Percentiles rank a stretch among this genome's conserved stretches.
These are phyloP conservation scores for Geotrichum phurueaensis DNA, from an alignment of 1,139 yeast genomes.

Conservation along the genomic window DNA sequence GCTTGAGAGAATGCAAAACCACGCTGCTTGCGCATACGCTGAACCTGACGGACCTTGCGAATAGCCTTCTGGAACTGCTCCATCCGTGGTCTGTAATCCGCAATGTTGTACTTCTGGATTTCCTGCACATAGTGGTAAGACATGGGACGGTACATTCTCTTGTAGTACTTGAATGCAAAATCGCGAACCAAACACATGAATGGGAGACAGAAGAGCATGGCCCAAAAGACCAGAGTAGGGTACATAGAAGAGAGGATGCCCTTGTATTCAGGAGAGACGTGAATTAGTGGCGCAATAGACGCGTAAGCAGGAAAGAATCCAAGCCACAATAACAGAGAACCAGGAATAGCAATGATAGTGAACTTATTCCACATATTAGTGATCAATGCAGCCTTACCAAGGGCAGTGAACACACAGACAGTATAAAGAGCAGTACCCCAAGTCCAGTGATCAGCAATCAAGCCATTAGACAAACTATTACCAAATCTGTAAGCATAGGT, in stretches of 20 bases:
- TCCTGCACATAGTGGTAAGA: slow-evolving; percentile 94
- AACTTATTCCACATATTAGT: slow-evolving; percentile 95
- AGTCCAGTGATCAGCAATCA: slow-evolving; percentile 82
- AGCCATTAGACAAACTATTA: slow-evolving; percentile 60
- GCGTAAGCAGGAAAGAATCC: slow-evolving; percentile 84
- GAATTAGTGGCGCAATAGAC: slow-evolving; percentile 71
- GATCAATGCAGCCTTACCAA: slow-evolving; percentile 91
- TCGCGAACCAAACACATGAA: slow-evolving; percentile 77
- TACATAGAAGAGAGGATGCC: slow-evolving; percentile 77
- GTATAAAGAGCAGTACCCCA: slow-evolving; percentile 94
- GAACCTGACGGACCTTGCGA: slow-evolving; percentile 94
- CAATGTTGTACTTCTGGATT: slow-evolving; percentile 90
- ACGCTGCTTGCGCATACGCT: slow-evolving; percentile 95
- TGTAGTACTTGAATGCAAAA: slow-evolving; percentile 89
- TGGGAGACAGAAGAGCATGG: slow-evolving; percentile 69
- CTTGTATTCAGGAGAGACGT: slow-evolving; percentile 76
- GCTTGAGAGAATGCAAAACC: slow-evolving; percentile 98
- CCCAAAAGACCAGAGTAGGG: slow-evolving; percentile 80
- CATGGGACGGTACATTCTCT: slow-evolving; percentile 85
- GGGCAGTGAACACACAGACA: slow-evolving; percentile 77
- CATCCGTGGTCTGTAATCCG: slow-evolving; percentile 90
- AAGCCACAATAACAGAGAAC: slow-evolving; percentile 81
- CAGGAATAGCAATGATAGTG: slow-evolving; percentile 88
- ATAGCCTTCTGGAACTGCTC: slow-evolving; percentile 97
- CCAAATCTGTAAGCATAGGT: slow-evolving; percentile 65